A percentile compares a stretch with the other conserved stretches of the same genome.
Evolutionary conservation across 1,284 basidiomycete genomes (phyloP).

Genomic region (Ceratobasidium papillatum): DNA sequence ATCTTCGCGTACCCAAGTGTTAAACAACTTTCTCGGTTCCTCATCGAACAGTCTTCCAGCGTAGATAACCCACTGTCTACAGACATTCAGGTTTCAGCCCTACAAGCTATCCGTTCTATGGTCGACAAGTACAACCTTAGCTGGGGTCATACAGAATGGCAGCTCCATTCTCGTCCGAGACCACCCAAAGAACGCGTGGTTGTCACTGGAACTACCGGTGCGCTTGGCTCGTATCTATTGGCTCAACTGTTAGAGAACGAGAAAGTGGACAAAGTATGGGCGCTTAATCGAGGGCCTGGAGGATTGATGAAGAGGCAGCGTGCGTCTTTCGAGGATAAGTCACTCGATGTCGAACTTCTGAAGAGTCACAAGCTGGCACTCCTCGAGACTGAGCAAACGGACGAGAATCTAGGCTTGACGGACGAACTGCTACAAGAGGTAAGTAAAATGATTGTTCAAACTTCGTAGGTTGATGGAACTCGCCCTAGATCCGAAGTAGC

Average conservation of each 20-base stretch:
- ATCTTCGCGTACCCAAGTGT: slow-evolving; percentile 11
- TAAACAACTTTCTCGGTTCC: background rate
- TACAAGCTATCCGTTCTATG: background rate
- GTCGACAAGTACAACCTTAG: slow-evolving; percentile 3
- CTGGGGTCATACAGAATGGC: background rate
- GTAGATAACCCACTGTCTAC: background rate
- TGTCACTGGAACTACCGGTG: slow-evolving; percentile 53
- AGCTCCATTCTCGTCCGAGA: too few relatives aligned
- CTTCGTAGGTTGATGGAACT: slow-evolving; percentile 49
- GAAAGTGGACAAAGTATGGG: slow-evolving; percentile 40
- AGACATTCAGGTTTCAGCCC: background rate
- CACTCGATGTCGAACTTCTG: background rate
- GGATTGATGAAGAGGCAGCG: slow-evolving; percentile 46
- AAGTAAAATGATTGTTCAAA: slow-evolving; percentile 46
- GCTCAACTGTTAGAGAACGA: slow-evolving; percentile 45
- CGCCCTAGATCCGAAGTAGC: slow-evolving; percentile 39
- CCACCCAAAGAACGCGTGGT: slow-evolving; percentile 44
- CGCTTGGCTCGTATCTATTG: slow-evolving; percentile 50
- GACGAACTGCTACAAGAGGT: slow-evolving; percentile 3
- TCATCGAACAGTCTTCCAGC: background rate
- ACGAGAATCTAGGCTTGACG: background rate
- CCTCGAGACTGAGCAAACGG: background rate
- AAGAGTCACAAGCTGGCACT: slow-evolving; percentile 8
- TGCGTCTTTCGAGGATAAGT: slow-evolving; percentile 26
- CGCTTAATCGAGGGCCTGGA: slow-evolving; percentile 31